These are phyloP conservation scores for Scheffersomyces spartinae DNA, from an alignment of 805 yeast species.

Conservation along the genomic window DNA sequence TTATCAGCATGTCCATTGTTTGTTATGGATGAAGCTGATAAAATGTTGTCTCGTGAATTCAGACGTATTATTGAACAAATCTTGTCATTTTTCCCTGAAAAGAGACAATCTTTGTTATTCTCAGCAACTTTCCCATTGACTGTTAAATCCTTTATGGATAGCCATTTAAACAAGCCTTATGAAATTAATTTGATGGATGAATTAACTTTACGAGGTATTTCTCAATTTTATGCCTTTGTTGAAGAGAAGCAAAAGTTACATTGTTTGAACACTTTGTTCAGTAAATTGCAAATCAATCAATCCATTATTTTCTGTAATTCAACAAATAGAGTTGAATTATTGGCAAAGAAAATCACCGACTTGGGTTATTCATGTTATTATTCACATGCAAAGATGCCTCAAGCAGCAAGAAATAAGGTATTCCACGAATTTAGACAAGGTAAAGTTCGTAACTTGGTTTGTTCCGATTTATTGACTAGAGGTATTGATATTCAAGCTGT, in stretches of 20 bases:
- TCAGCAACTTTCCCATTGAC: constrained; percentile 95
- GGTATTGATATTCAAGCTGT: constrained; percentile 99
- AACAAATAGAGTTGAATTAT: constrained; percentile 87
- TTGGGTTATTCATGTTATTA: constrained; percentile 93
- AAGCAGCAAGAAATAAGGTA: constrained; percentile 91
- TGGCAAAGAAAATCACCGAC: constrained; percentile 93
- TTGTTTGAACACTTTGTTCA: constrained; percentile 88
- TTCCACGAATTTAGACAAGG: constrained; percentile 99
- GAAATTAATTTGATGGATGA: constrained; percentile 98
- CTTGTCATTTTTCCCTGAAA: constrained; percentile 61
- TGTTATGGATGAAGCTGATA: constrained; percentile 98
- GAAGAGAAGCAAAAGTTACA: constrained; percentile 94
- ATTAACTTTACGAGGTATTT: constrained; percentile 88
- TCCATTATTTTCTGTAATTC: constrained; percentile 96
- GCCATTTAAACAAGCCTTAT: constrained; percentile 81
- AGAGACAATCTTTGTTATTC: constrained; percentile 70
- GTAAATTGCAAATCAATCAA: constrained; percentile 91
- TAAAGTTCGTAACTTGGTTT: constrained; percentile 90
- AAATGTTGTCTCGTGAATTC: constrained; percentile 87
- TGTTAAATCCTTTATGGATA: constrained; percentile 86
- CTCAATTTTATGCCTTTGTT: constrained; percentile 96
- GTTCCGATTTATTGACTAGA: constrained; percentile 92
- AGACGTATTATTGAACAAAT: constrained; percentile 80
- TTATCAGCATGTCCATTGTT: constrained; percentile 77
- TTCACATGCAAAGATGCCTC: constrained; percentile 97